Evolutionary conservation across 208 protist genomes (phyloP).

Genomic region (Trypanosoma grayi): DNA sequence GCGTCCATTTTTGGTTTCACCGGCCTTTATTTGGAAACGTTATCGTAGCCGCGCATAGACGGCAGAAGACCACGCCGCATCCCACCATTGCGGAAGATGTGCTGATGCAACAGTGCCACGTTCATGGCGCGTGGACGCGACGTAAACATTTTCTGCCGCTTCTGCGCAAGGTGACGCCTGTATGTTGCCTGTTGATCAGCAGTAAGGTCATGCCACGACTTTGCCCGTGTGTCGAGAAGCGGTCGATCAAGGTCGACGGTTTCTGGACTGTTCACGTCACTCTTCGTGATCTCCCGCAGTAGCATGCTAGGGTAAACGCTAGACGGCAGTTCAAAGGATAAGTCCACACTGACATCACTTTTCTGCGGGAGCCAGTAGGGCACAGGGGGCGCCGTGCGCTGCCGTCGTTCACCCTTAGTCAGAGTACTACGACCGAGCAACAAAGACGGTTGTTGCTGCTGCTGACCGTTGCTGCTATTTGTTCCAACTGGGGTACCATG

Average conservation of each 20-base stretch:
- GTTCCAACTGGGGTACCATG: too few species aligned
- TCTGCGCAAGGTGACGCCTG: constrained; percentile 47
- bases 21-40: constrained; percentile 79
- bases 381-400: constrained; percentile 31
- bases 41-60: constrained; percentile 82
- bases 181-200: constrained; percentile 55
- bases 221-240: constrained; percentile 36
- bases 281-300: constrained; percentile 81
- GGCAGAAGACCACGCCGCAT: constrained; percentile 74
- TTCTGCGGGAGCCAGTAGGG: constrained; percentile 77
- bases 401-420: background rate
- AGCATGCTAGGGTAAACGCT: constrained; percentile 77
- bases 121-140: constrained; percentile 59
- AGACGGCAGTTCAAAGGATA: constrained; percentile 56
- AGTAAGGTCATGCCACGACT: constrained; percentile 39
- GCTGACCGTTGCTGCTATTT: background rate
- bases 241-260: constrained; percentile 66
- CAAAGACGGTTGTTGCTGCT: background rate
- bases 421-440: background rate
- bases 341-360: constrained; percentile 52
- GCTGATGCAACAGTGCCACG: constrained; percentile 77
- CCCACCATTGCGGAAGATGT: constrained; percentile 83
- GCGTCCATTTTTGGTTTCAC: background rate
- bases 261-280: constrained; percentile 78
- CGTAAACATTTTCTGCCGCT: constrained; percentile 57